These are phyloP conservation scores for Diaporthe caulivora DNA, from an alignment of 2,329 filamentous ascomycete species.

Conservation along the genomic window DNA sequence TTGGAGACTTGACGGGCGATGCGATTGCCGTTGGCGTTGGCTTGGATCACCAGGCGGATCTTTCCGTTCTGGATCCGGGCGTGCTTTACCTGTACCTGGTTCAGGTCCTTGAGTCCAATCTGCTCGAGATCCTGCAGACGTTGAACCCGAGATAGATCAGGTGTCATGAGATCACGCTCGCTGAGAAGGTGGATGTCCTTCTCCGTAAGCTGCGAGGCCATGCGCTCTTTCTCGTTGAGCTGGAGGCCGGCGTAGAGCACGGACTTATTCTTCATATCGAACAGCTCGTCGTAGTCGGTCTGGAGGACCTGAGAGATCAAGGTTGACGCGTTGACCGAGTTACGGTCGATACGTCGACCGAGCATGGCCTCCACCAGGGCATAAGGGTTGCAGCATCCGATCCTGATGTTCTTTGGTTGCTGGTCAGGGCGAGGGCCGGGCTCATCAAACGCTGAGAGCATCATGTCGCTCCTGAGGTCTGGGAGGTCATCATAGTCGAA, in stretches of 20 bases:
- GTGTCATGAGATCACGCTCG: constrained; percentile 57
- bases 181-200: constrained; percentile 57
- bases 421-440: constrained; percentile 48
- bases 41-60: constrained; percentile 55
- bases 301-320: constrained; percentile 58
- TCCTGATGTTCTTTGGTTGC: constrained; percentile 52
- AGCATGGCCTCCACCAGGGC: constrained; percentile 58
- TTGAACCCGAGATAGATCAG: constrained; percentile 55
- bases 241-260: constrained; percentile 57
- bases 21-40: constrained; percentile 47
- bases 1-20: constrained; percentile 50
- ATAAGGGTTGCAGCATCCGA: constrained; percentile 59
- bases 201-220: constrained; percentile 52
- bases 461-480: constrained; percentile 43
- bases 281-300: constrained; percentile 62
- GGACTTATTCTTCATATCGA: constrained; percentile 58
- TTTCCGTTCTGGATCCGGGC: constrained; percentile 59
- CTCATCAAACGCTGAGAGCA: constrained; percentile 43
- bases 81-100: constrained; percentile 52
- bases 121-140: constrained; percentile 54
- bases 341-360: constrained; percentile 53
- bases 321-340: constrained; percentile 46
- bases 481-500: constrained; percentile 52
- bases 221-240: constrained; percentile 53
- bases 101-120: constrained; percentile 55